phyloP scores from a whole-genome alignment of 192 early-diverging fungal genomes.

The Funneliformis geosporum region DNA sequence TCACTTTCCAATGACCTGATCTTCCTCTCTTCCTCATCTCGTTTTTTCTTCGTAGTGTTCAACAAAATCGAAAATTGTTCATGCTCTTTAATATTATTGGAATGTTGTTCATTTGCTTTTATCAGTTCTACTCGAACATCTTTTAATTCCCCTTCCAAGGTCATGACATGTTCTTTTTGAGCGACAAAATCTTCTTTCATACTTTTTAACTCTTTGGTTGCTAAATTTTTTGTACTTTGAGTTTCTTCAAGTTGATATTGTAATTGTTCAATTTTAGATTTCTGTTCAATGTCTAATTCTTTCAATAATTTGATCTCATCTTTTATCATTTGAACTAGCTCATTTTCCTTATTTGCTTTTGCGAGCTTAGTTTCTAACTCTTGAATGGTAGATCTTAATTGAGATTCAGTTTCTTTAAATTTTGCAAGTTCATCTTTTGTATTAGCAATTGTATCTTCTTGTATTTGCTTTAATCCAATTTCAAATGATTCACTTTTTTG shows the following conservation, averaged over 20 bases:
- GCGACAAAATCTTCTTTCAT: slow-evolving; percentile 4
- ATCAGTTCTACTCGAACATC: neutral
- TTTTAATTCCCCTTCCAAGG: neutral
- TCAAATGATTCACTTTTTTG: neutral
- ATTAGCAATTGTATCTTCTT: neutral
- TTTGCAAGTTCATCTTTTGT: slow-evolving; percentile 13
- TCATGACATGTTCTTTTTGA: neutral
- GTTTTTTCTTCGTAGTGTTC: neutral
- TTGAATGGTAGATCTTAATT: slow-evolving; percentile 3
- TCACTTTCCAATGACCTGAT: neutral
- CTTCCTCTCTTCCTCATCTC: slow-evolving; percentile 1
- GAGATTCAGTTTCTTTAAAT: neutral
- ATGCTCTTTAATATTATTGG: neutral
- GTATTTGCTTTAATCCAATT: neutral
- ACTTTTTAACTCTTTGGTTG: neutral
- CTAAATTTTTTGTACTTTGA: neutral
- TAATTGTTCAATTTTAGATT: slow-evolving; percentile 11
- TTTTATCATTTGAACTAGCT: slow-evolving; percentile 4
- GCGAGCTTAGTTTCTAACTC: slow-evolving; percentile 13
- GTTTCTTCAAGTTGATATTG: slow-evolving; percentile 10
- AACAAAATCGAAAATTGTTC: slow-evolving; percentile 9
- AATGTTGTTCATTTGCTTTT: neutral
- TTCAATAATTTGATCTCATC: neutral
- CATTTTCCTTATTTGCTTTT: neutral
- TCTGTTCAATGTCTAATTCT: slow-evolving; percentile 2